phyloP scores from a whole-genome alignment of 2,329 filamentous ascomycete species.

The Alternaria burnsii region DNA sequence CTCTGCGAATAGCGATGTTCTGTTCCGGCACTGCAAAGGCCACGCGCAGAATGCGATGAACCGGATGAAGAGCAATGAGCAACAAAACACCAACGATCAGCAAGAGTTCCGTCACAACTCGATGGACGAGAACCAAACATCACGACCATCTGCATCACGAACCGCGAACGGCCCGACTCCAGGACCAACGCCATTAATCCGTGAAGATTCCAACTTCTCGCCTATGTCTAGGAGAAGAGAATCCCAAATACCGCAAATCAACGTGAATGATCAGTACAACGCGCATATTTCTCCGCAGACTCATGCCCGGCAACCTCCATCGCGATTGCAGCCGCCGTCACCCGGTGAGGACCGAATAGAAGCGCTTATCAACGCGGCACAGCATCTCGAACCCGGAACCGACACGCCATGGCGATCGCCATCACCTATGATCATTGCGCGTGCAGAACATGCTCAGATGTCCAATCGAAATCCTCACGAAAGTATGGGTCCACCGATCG shows the following conservation, averaged over 20 bases:
- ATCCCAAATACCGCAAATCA: conserved; percentile 32
- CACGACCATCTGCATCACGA: conserved; percentile 24
- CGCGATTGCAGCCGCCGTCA: conserved; percentile 30
- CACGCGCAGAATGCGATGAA: conserved; percentile 55
- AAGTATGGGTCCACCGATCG: conserved; percentile 48
- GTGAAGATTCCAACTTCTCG: conserved; percentile 38
- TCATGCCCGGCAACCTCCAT: conserved; percentile 23
- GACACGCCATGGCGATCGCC: conserved; percentile 49
- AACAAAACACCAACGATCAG: conserved; percentile 40
- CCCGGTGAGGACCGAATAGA: conserved; percentile 48
- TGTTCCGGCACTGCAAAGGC: conserved; percentile 62
- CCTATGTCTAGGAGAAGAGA: conserved; percentile 36
- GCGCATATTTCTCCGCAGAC: conserved; percentile 21
- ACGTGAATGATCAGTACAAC: conserved; percentile 31
- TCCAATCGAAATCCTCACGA: conserved; percentile 41
- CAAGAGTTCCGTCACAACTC: conserved; percentile 24
- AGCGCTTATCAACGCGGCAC: conserved; percentile 50
- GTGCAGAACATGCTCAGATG: conserved; percentile 32
- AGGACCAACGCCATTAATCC: conserved; percentile 30
- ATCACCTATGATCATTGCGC: conserved; percentile 41
- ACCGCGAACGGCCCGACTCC: conserved; percentile 29
- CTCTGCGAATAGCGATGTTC: conserved; percentile 53
- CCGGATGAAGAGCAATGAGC: conserved; percentile 43
- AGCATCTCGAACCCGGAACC: conserved; percentile 44
- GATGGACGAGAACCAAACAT: conserved; percentile 29